Conservation (phyloP, 768 basidiomycete genomes). For the Hygrophoropsis aurantiaca region DNA sequence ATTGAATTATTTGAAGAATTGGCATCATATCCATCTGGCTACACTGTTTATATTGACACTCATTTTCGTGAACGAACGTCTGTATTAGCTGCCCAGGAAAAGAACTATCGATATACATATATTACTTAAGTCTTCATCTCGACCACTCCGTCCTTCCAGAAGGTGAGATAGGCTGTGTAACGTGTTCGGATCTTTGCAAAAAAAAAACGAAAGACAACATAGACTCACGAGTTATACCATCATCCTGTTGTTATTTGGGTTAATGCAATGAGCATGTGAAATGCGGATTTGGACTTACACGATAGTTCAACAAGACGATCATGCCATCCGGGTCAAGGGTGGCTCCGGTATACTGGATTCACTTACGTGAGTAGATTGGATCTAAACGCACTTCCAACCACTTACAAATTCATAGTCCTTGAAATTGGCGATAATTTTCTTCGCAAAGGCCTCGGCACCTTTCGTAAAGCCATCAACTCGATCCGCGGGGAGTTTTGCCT, state of each 20-base stretch:
- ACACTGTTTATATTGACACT: too few species aligned
- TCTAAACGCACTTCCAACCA: constrained; percentile 1
- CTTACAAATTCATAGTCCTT: constrained; percentile 92
- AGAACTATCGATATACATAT: too few species aligned
- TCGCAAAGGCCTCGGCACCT: constrained; percentile 71
- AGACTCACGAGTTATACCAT: constrained; percentile 75
- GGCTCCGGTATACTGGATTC: constrained; percentile 65
- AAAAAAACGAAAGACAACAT: not conserved
- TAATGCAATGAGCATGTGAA: constrained; percentile 2
- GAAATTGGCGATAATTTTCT: constrained; percentile 88
- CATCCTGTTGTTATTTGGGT: too few species aligned
- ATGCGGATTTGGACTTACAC: constrained; percentile 44
- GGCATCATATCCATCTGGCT: not conserved
- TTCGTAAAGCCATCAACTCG: constrained; percentile 79
- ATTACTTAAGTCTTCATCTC: constrained; percentile 64
- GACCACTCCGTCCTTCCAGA: constrained; percentile 96
- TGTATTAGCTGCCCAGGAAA: too few species aligned
- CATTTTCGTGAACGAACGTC: too few species aligned
- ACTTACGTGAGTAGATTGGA: constrained; percentile 1
- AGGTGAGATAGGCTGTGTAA: constrained; percentile 77
- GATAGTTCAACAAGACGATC: constrained; percentile 94
- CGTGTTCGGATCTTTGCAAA: constrained; percentile 5
- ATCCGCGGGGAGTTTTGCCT: constrained; percentile 59
- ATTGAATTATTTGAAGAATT: not conserved
- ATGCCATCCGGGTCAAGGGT: constrained; percentile 86